A percentile compares a stretch with the other conserved stretches of the same genome.
These are phyloP conservation scores for Marvania coccoides DNA, from an alignment of 139 green algal genomes.

Conservation along the genomic window DNA sequence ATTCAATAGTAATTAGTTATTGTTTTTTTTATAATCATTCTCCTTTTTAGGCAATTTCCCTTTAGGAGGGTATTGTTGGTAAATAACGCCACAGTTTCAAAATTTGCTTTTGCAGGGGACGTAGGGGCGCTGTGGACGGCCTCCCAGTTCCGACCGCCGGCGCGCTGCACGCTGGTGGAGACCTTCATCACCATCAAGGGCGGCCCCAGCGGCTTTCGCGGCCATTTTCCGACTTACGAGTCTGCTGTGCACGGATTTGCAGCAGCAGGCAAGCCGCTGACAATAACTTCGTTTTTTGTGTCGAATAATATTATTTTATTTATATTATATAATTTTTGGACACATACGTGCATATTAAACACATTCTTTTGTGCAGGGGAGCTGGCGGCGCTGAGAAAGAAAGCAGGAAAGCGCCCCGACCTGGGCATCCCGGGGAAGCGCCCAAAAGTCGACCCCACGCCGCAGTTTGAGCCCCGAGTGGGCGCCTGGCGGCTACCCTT, in stretches of 20 bases:
- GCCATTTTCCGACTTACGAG: constrained; percentile 40
- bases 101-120: background rate
- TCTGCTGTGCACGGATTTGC: constrained; percentile 48
- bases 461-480: constrained; percentile 15
- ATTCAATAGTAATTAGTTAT: constrained; percentile 2
- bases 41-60: too few species aligned
- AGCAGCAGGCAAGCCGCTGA: constrained; percentile 21
- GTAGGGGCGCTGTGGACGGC: constrained; percentile 17
- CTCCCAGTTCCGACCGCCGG: constrained; percentile 17
- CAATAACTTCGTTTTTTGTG: too few species aligned
- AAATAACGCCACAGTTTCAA: constrained; percentile 4
- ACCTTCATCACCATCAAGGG: constrained; percentile 14
- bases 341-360: too few species aligned
- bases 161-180: constrained; percentile 29
- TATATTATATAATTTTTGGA: too few species aligned
- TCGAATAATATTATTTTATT: too few species aligned
- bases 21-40: too few species aligned
- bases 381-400: background rate
- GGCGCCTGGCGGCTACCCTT: constrained; percentile 44
- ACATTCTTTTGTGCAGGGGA: too few species aligned
- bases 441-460: background rate
- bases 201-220: constrained; percentile 4
- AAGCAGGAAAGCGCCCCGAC: background rate
- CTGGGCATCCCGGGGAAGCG: background rate
- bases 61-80: background rate